phyloP scores from a whole-genome alignment of 495 filamentous ascomycete genomes.

The Penicillium soppii region DNA sequence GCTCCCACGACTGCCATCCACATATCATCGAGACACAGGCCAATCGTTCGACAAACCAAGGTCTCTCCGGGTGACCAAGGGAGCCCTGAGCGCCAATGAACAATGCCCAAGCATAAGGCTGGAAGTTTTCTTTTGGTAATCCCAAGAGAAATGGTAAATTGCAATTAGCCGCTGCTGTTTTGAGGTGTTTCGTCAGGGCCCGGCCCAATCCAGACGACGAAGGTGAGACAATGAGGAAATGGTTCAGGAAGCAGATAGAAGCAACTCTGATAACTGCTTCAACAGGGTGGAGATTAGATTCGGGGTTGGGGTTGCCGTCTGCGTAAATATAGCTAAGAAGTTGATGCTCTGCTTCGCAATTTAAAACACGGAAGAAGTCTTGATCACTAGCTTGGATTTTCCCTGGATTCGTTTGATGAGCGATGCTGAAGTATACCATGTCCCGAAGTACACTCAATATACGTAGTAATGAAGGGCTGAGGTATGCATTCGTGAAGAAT shows the following conservation, averaged over 20 bases:
- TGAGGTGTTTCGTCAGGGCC: slow-evolving; percentile 35
- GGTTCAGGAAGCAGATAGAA: slow-evolving; percentile 32
- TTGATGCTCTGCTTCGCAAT: slow-evolving; percentile 34
- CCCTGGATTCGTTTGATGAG: slow-evolving; percentile 13
- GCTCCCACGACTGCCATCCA: slow-evolving; percentile 31
- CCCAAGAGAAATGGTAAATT: slow-evolving; percentile 17
- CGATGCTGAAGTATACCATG: slow-evolving; percentile 25
- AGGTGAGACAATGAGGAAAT: slow-evolving; percentile 34
- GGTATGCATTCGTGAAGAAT: slow-evolving; percentile 24
- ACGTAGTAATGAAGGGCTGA: slow-evolving; percentile 22
- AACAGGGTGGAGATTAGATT: slow-evolving; percentile 20
- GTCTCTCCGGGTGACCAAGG: slow-evolving; percentile 21
- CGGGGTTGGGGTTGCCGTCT: slow-evolving; percentile 2
- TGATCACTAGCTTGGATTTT: slow-evolving; percentile 15
- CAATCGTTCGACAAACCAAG: slow-evolving; percentile 32
- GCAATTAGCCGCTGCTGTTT: slow-evolving; percentile 15
- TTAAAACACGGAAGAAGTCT: slow-evolving; percentile 32
- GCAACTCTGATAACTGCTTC: slow-evolving; percentile 32
- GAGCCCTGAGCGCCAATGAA: slow-evolving; percentile 36
- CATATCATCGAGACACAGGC: slow-evolving; percentile 25
- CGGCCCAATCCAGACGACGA: slow-evolving; percentile 33
- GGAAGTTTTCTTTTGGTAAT: slow-evolving; percentile 21
- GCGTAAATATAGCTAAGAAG: slow-evolving; percentile 34
- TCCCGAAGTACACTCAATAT: slow-evolving; percentile 27
- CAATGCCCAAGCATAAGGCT: slow-evolving; percentile 29